Conservation (phyloP, 352 stramenopile species). For the Pythium monospermum region DNA sequence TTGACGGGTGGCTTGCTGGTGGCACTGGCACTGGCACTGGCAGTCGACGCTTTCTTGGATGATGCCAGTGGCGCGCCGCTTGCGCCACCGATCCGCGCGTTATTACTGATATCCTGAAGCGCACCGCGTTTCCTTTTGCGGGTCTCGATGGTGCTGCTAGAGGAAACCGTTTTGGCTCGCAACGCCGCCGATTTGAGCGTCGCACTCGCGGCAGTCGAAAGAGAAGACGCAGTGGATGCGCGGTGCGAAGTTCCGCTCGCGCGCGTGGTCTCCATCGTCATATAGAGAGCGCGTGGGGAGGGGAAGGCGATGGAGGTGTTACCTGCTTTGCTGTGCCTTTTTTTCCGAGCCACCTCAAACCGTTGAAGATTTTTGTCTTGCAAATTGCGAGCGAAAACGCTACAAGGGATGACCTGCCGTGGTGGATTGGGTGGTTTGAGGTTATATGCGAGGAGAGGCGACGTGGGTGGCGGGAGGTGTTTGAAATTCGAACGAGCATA, state of each 20-base stretch:
- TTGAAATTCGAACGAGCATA: slow-evolving; percentile 37
- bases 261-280: slow-evolving; percentile 5
- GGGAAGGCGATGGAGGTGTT: neutral
- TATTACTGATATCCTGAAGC: slow-evolving; percentile 83
- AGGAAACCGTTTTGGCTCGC: neutral
- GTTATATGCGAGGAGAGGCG: slow-evolving; percentile 15
- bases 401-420: slow-evolving; percentile 25
- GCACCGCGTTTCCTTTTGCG: slow-evolving; percentile 76
- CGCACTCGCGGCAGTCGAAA: neutral
- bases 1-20: neutral
- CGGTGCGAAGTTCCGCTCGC: neutral
- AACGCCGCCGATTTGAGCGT: slow-evolving; percentile 2
- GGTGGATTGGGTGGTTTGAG: neutral
- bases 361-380: slow-evolving; percentile 11
- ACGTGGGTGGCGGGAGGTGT: slow-evolving; percentile 15
- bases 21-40: slow-evolving; percentile 11
- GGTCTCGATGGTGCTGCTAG: slow-evolving; percentile 15
- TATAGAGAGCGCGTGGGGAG: neutral
- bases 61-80: slow-evolving; percentile 6
- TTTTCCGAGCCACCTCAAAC: slow-evolving; percentile 7
- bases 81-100: slow-evolving; percentile 29
- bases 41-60: slow-evolving; percentile 24
- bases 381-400: slow-evolving; percentile 24
- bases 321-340: neutral
- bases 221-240: neutral